Evolutionary conservation across 2,329 filamentous ascomycete species (phyloP).

Genomic region (Colletotrichum godetiae): DNA sequence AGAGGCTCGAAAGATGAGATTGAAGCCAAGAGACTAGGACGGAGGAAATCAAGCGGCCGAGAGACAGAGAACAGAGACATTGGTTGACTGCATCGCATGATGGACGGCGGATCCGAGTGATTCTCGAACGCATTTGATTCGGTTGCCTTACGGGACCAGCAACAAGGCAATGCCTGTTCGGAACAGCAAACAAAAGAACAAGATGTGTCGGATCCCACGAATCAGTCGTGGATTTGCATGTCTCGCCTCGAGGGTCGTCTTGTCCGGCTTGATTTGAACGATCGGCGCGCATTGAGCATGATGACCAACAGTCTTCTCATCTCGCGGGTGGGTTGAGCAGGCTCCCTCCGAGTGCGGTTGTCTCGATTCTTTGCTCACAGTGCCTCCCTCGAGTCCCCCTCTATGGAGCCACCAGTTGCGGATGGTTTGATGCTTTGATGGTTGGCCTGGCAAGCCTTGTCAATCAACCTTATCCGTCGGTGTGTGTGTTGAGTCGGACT

Average conservation of each 20-base stretch:
- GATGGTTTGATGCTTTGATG: background rate
- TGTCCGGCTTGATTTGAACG: background rate
- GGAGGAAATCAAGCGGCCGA: background rate
- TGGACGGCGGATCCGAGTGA: background rate
- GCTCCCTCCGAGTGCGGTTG: background rate
- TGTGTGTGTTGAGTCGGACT: background rate
- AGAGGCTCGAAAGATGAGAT: conserved; percentile 15
- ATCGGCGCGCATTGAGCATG: conserved; percentile 6
- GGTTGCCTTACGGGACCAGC: background rate
- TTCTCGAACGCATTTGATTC: background rate
- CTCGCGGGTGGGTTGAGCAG: background rate
- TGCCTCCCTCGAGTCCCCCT: background rate
- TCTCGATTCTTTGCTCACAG: background rate
- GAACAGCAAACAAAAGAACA: background rate
- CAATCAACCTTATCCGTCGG: background rate
- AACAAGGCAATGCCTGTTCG: conserved; percentile 11
- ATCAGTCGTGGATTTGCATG: conserved; percentile 1
- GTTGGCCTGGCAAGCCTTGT: background rate
- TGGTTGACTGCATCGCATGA: conserved; percentile 2
- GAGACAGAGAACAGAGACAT: background rate
- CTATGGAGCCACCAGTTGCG: background rate
- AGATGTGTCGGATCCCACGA: background rate
- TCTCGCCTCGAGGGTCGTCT: background rate
- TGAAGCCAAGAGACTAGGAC: background rate
- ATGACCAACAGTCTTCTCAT: background rate